These are phyloP conservation scores for Trametes cingulata DNA, from an alignment of 768 basidiomycete genomes.

Conservation along the genomic window DNA sequence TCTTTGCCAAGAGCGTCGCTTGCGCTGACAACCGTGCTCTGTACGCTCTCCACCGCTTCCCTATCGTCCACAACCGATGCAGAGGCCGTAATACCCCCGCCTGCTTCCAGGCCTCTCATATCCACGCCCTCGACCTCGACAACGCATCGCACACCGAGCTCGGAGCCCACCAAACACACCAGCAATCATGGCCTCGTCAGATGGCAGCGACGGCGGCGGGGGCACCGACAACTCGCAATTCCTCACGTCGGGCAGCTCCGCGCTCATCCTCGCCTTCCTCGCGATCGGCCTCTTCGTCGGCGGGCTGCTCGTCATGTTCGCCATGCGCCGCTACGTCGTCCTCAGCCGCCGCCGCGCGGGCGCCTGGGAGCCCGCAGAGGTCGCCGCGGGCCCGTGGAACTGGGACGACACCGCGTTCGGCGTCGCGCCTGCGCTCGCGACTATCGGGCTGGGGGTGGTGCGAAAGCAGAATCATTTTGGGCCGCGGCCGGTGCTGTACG, in stretches of 20 bases:
- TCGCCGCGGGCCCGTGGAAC: not conserved
- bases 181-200: not conserved
- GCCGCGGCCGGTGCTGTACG: constrained; percentile 14
- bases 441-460: not conserved
- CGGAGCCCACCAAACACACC: not conserved
- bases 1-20: not conserved
- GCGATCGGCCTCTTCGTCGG: constrained; percentile 56
- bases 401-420: not conserved
- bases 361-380: not conserved
- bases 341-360: constrained; percentile 1
- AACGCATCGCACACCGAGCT: not conserved
- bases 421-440: not conserved
- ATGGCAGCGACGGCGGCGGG: not conserved
- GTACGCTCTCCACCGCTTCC: not conserved
- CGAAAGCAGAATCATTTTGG: constrained; percentile 6
- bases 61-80: not conserved
- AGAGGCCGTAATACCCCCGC: not conserved
- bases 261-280: constrained; percentile 61
- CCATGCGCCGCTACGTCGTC: constrained; percentile 26
- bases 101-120: not conserved
- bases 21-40: not conserved
- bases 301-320: constrained; percentile 50
- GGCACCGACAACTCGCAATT: not conserved
- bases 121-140: not conserved
- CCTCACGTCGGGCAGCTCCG: constrained; percentile 42